Evolutionary conservation across 768 basidiomycete genomes (phyloP).

Genomic region (Tulasnella sp.): DNA sequence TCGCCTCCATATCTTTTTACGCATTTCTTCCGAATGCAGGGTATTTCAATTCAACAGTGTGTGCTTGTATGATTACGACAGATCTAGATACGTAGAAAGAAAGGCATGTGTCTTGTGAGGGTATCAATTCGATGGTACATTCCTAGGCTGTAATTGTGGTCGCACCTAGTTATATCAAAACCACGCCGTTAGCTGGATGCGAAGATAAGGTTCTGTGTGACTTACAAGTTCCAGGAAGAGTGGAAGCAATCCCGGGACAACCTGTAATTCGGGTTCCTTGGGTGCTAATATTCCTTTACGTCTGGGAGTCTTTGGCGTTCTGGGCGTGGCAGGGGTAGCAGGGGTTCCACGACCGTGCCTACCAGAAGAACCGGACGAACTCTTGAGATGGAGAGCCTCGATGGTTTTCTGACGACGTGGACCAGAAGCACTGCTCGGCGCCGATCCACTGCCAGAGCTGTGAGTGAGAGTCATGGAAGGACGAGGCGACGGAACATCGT

Average conservation of each 20-base stretch:
- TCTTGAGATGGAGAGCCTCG: constrained; percentile 3
- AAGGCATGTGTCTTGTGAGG: background rate
- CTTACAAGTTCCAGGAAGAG: constrained; percentile 88
- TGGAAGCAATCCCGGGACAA: constrained; percentile 76
- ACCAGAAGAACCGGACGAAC: background rate
- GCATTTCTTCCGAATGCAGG: background rate
- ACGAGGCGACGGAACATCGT: background rate
- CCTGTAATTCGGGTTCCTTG: constrained; percentile 53
- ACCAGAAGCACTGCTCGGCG: background rate
- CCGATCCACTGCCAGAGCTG: background rate
- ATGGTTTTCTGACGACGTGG: background rate
- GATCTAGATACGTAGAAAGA: background rate
- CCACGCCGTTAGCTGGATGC: background rate
- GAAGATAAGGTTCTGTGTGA: constrained; percentile 6
- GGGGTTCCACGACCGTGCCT: constrained; percentile 1
- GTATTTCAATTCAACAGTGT: background rate
- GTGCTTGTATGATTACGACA: background rate
- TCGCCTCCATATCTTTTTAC: background rate
- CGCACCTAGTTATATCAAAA: background rate
- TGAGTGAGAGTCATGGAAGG: background rate
- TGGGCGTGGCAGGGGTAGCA: constrained; percentile 13
- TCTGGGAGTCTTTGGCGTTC: background rate
- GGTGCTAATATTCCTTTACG: constrained; percentile 1
- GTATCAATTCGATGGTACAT: constrained; percentile 1
- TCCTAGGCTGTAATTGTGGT: background rate